Conservation (phyloP, 768 basidiomycete genomes). For the Suillus discolor region DNA sequence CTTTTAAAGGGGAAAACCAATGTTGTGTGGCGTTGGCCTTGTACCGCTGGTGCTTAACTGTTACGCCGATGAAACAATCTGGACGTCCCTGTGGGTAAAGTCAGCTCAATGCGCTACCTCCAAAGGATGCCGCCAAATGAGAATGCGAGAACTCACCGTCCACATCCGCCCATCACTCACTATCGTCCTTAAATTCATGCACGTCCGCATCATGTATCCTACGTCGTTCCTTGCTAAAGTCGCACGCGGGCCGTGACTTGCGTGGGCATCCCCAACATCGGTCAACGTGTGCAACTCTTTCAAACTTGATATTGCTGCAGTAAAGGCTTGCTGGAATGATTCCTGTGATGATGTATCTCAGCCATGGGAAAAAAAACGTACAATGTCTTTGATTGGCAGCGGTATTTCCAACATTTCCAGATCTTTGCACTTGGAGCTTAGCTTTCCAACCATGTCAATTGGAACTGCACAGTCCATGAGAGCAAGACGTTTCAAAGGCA, state of each 20-base stretch:
- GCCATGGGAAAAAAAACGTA: constrained; percentile 24
- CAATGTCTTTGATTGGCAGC: constrained; percentile 54
- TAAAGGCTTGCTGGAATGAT: constrained; percentile 33
- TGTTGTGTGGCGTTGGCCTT: background rate
- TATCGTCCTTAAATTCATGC: constrained; percentile 45
- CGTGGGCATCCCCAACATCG: constrained; percentile 45
- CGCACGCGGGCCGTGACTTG: constrained; percentile 41
- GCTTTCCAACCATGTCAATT: constrained; percentile 38
- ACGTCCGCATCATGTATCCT: constrained; percentile 41
- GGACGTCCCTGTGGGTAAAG: background rate
- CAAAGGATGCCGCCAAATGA: constrained; percentile 5
- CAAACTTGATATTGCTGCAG: constrained; percentile 37
- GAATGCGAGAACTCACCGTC: constrained; percentile 46
- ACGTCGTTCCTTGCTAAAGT: constrained; percentile 42
- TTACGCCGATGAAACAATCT: background rate
- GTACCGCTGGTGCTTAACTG: background rate
- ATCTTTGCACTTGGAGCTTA: constrained; percentile 44
- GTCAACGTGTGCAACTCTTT: constrained; percentile 45
- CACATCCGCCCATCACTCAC: constrained; percentile 54
- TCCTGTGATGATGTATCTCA: background rate
- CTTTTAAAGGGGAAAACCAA: constrained; percentile 1
- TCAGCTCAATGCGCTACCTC: background rate
- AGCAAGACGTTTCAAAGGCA: constrained; percentile 45
- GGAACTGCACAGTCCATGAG: constrained; percentile 50
- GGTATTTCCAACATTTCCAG: constrained; percentile 54